Evolutionary conservation across 1,284 basidiomycete genomes (phyloP).

Genomic region (Filobasidium uniguttulatum): DNA sequence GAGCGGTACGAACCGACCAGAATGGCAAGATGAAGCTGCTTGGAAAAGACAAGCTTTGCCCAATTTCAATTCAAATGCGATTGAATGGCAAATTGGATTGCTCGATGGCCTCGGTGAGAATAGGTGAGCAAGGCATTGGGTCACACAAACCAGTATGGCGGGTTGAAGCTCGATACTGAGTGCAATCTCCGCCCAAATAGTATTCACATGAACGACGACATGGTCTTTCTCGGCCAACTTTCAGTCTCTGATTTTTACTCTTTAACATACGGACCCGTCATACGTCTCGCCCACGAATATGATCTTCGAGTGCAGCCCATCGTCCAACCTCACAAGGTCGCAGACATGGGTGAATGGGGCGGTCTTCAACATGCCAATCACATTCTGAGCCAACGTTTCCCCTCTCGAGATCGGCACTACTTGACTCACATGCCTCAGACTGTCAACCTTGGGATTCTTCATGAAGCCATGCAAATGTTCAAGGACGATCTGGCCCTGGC

Average conservation of each 20-base stretch:
- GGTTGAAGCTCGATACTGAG: not conserved
- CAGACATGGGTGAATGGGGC: constrained; percentile 27
- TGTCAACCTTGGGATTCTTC: constrained; percentile 27
- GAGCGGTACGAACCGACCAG: constrained; percentile 6
- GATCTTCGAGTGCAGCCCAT: constrained; percentile 25
- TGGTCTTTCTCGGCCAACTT: constrained; percentile 25
- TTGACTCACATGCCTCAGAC: constrained; percentile 32
- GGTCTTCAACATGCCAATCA: constrained; percentile 33
- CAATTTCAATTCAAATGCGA: constrained; percentile 33
- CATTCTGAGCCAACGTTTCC: constrained; percentile 29
- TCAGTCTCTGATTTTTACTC: constrained; percentile 27
- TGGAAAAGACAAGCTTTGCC: constrained; percentile 28
- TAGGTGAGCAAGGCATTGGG: too few species aligned
- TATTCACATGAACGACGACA: constrained; percentile 32
- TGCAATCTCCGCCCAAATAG: constrained; percentile 2
- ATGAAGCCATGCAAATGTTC: constrained; percentile 33
- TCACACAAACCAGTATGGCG: not conserved
- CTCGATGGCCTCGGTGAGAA: constrained; percentile 25
- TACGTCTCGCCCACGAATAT: constrained; percentile 27
- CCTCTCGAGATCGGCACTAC: constrained; percentile 27
- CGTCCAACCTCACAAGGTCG: constrained; percentile 22
- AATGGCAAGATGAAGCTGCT: constrained; percentile 17
- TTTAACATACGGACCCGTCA: constrained; percentile 29
- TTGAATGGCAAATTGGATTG: constrained; percentile 31
- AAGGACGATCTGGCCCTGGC: constrained; percentile 22